Evolutionary conservation across 495 filamentous ascomycete species (phyloP).

Genomic region (Lasiosphaeris hirsuta): DNA sequence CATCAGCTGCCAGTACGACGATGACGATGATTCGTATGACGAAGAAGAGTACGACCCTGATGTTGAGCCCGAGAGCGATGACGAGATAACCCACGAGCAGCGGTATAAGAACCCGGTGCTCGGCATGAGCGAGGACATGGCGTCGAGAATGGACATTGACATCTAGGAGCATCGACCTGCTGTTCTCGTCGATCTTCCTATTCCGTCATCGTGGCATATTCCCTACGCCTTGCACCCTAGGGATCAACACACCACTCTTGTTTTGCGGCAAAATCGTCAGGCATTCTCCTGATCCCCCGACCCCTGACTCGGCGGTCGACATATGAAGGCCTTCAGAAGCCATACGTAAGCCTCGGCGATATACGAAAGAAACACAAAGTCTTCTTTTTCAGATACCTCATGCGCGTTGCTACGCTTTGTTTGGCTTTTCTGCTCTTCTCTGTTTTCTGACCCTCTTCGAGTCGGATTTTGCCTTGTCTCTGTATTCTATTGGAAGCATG

Average conservation of each 20-base stretch:
- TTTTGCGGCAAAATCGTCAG: too few relatives aligned
- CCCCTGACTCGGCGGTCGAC: too few relatives aligned
- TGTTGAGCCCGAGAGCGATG: slow-evolving; percentile 32
- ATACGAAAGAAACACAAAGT: too few relatives aligned
- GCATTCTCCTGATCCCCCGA: too few relatives aligned
- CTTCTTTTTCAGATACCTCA: not conserved
- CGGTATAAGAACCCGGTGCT: slow-evolving; percentile 52
- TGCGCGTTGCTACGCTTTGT: not conserved
- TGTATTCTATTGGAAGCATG: too few relatives aligned
- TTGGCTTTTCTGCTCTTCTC: slow-evolving; percentile 6
- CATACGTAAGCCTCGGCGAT: too few relatives aligned
- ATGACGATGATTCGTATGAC: slow-evolving; percentile 45
- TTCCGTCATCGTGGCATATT: not conserved
- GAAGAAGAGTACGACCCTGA: slow-evolving; percentile 56
- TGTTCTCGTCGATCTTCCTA: not conserved
- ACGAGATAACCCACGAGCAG: slow-evolving; percentile 45
- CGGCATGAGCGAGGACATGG: slow-evolving; percentile 72
- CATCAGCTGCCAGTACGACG: slow-evolving; percentile 50
- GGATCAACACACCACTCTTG: too few relatives aligned
- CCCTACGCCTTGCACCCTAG: too few relatives aligned
- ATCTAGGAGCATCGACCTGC: slow-evolving; percentile 14
- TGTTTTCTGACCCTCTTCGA: slow-evolving; percentile 1
- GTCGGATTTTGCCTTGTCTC: not conserved
- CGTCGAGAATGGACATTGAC: slow-evolving; percentile 64
- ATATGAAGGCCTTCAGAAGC: too few relatives aligned